Conservation (phyloP, 2,329 filamentous ascomycete species). For the Cladosporium sphaerospermum region DNA sequence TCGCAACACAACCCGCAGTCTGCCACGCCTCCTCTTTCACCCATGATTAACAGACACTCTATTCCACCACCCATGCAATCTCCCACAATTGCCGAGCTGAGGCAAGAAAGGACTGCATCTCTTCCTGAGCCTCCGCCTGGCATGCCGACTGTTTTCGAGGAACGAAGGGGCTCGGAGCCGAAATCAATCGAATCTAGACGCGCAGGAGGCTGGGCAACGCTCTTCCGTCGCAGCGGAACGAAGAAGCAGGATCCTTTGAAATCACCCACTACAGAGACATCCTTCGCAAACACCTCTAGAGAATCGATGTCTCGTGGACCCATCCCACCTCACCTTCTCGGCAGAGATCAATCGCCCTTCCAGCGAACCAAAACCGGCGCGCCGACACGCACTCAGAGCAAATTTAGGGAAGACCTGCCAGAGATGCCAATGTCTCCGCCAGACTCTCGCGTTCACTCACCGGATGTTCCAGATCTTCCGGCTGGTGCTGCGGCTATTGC, state of each 20-base stretch:
- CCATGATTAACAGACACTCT: conserved; percentile 11
- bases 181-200: conserved; percentile 34
- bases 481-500: conserved; percentile 33
- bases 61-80: conserved; percentile 4
- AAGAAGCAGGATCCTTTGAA: conserved; percentile 43
- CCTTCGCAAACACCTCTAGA: conserved; percentile 80
- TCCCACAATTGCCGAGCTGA: conserved; percentile 5
- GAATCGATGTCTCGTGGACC: conserved; percentile 68
- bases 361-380: conserved; percentile 48
- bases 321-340: conserved; percentile 44
- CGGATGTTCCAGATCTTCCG: conserved; percentile 52
- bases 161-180: conserved; percentile 35
- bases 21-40: conserved; percentile 33
- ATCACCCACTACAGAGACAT: conserved; percentile 58
- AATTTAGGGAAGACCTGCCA: conserved; percentile 86
- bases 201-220: conserved; percentile 56
- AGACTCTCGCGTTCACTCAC: conserved; percentile 72
- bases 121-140: conserved; percentile 25
- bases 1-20: conserved; percentile 5
- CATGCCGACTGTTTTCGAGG: conserved; percentile 22
- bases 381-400: conserved; percentile 77
- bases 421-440: conserved; percentile 82
- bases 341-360: conserved; percentile 28
- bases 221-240: conserved; percentile 61
- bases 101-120: conserved; percentile 13